Conservation (phyloP, 1,284 basidiomycete genomes). For the Schizophyllum amplum region DNA sequence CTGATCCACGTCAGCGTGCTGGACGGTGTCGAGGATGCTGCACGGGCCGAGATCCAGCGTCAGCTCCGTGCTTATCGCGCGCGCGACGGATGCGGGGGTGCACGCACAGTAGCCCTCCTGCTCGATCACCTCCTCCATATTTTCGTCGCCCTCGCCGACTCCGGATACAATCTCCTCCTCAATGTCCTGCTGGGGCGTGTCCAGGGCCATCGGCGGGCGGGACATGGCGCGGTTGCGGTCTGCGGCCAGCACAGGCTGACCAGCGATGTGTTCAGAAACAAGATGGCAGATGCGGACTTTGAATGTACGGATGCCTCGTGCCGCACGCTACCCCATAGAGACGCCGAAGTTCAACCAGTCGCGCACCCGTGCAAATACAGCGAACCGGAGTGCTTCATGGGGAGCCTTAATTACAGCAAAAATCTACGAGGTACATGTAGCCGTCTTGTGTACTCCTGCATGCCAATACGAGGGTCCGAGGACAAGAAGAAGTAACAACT, state of each 20-base stretch:
- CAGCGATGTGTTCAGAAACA: slow-evolving; percentile 1
- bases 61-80: slow-evolving; percentile 10
- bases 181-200: slow-evolving; percentile 37
- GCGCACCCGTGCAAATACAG: no score
- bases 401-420: neutral
- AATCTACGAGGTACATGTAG: slow-evolving; percentile 24
- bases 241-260: neutral
- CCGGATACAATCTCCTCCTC: slow-evolving; percentile 46
- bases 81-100: slow-evolving; percentile 13
- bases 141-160: slow-evolving; percentile 63
- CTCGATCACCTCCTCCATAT: slow-evolving; percentile 41
- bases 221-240: slow-evolving; percentile 29
- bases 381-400: no score
- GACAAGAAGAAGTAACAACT: slow-evolving; percentile 69
- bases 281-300: neutral
- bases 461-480: slow-evolving; percentile 60
- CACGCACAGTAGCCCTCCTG: slow-evolving; percentile 66
- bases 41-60: neutral
- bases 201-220: slow-evolving; percentile 32
- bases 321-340: neutral
- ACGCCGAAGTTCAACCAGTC: neutral
- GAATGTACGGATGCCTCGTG: neutral
- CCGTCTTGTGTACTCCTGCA: slow-evolving; percentile 24
- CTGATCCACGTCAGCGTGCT: slow-evolving; percentile 92
- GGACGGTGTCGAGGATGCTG: slow-evolving; percentile 78